Base-by-base conservation (phyloP, 2,329 filamentous ascomycete species). In the Chaetomiaceae sp. region DNA sequence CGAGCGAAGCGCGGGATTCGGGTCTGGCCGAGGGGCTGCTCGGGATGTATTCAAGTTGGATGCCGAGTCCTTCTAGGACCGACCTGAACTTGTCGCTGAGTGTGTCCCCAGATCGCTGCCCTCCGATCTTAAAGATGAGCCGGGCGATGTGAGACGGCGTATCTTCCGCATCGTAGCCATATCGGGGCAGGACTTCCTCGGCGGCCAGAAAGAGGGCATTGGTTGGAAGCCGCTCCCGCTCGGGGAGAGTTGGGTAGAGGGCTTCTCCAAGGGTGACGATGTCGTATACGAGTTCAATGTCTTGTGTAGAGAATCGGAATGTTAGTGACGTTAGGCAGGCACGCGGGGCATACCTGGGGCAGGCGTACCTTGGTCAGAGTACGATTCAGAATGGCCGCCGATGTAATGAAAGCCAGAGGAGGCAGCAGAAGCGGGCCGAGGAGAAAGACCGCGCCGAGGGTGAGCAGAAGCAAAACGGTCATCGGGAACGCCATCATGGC, bases 131-230 rank as follows among this genome's bases (percentile, higher is more conserved):
- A 65, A 93, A 88, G 50, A 96, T 70, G 61, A 95, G 83, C 56
- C 85, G 81, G 57, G 89, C 83, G 62, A 90, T 85, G 59, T 86
- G 81, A 60, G 83, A 82, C 62, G 67, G 66, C n/a, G 91, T 87
- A 58, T 86, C 76, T 60, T 87, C 83, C n/a, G 82, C 77, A 53
- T 88, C 78, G 57, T 89, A 73, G 48, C 82, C 85, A 71, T 87
- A 74, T 57, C 82, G 74, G 5, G 79, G 80, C n/a, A 95, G 78
- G 37, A 91, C 76, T 50, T 81, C 75, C 63, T 93, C 86, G 65
- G 95, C 95, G 25, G 89, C 88, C 47, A 78, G 77, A 68, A 95
- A 95, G 16, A 96, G 77, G 9, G 89, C 88, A 63, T 83, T 83
- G 51, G 86, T 89, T 3, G 87, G 84, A 19, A 86, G 74, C 49